phyloP scores from a whole-genome alignment of 1,284 basidiomycete genomes.

The Cystobasidiaceae sp. region DNA sequence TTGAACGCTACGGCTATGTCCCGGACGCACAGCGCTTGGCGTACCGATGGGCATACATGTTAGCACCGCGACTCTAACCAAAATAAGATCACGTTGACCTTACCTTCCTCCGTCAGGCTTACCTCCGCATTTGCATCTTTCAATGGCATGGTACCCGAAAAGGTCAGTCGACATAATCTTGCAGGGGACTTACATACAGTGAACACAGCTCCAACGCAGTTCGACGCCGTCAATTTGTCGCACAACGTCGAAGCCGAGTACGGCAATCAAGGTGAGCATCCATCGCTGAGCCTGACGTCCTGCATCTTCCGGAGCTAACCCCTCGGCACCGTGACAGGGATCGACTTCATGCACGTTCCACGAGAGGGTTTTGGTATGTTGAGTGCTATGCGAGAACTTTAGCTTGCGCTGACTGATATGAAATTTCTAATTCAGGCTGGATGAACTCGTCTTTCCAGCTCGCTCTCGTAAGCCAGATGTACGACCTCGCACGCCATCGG shows the following conservation, averaged over 20 bases:
- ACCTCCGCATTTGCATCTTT: conserved; percentile 57
- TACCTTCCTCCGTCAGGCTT: conserved; percentile 57
- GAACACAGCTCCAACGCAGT: conserved; percentile 49
- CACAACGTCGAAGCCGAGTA: conserved; percentile 97
- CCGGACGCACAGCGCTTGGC: conserved; percentile 89
- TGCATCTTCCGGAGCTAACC: not conserved
- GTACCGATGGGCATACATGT: conserved; percentile 97
- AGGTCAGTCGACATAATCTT: conserved; percentile 48
- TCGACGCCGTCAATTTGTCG: conserved; percentile 89
- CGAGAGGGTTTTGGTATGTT: conserved; percentile 97
- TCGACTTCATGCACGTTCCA: conserved; percentile 49
- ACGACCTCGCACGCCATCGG: too few species aligned
- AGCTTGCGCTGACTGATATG: too few species aligned
- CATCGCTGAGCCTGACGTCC: too few species aligned
- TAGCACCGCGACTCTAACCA: conserved; percentile 41
- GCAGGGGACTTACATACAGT: conserved; percentile 43
- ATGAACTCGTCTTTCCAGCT: conserved; percentile 79
- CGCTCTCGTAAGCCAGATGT: too few species aligned
- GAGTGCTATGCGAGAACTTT: too few species aligned
- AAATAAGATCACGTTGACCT: not conserved
- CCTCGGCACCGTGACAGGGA: not conserved
- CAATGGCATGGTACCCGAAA: conserved; percentile 95
- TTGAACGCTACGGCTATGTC: conserved; percentile 90
- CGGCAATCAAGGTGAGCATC: conserved; percentile 94
- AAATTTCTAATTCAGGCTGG: conserved; percentile 34